phyloP scores from a whole-genome alignment of 129 eudicot genomes.

The Flaveria brownii region DNA sequence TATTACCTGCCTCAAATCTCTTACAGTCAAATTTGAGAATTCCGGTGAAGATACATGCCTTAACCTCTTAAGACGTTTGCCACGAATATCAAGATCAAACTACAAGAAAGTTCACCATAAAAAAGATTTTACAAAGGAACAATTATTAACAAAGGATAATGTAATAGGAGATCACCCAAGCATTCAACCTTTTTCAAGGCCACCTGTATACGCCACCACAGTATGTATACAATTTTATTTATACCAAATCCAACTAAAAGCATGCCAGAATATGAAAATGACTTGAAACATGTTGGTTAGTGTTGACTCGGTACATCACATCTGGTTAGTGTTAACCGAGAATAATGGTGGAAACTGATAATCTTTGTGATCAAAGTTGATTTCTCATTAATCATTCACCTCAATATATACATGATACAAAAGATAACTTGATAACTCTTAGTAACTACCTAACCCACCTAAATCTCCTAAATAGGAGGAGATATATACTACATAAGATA shows the following conservation, averaged over 20 bases:
- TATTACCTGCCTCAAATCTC: neutral
- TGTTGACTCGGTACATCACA: neutral
- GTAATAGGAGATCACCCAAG: neutral
- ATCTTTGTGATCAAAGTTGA: too few relatives aligned
- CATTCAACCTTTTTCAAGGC: neutral
- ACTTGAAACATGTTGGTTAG: neutral
- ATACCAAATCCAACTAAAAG: constrained; percentile 2
- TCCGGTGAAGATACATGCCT: constrained; percentile 40
- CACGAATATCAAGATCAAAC: constrained; percentile 48
- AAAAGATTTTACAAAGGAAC: constrained; percentile 7
- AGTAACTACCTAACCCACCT: too few relatives aligned
- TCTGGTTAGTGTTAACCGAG: neutral
- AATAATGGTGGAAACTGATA: too few relatives aligned
- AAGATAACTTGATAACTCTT: too few relatives aligned
- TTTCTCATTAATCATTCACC: too few relatives aligned
- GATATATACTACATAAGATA: too few relatives aligned
- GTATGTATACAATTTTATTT: neutral
- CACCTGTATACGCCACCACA: neutral
- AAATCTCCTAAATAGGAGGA: too few relatives aligned
- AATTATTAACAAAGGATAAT: neutral
- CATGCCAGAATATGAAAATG: neutral
- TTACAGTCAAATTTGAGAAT: neutral
- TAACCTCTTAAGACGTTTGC: constrained; percentile 60
- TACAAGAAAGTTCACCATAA: constrained; percentile 32
- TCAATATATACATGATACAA: too few relatives aligned